Evolutionary conservation across 2,329 filamentous ascomycete genomes (phyloP), one percentile per base, ranked within the genome.

Genomic region (Pseudogymnoascus pannorum): DNA sequence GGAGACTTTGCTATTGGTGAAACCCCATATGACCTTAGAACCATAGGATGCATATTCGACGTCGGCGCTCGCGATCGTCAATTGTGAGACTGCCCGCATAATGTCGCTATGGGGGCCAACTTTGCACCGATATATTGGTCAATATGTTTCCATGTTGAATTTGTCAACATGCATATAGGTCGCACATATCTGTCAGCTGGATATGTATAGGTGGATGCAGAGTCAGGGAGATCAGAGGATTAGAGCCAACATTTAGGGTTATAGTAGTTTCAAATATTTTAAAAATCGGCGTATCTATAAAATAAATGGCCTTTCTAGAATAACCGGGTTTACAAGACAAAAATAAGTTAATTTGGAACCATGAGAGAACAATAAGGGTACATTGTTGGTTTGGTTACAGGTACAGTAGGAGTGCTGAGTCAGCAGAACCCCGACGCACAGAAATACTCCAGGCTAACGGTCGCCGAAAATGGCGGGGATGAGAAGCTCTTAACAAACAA

Each of bases 381-480:
- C 18, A 16, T 20, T 42, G 29, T 22, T 42, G 20, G 29, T 4
- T n/a, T 20, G 18, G 31, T 58, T 58, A 29, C 31, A 42, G 20
- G 31, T 24, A 44, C 33, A 59, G 38, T 59, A 59, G 31, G 38
- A 24, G 57, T 59, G 57, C 20, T 36, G 38, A 36, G 57, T 44
- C 33, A 59, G 24, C 33, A 59, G 33, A 59, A 38, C 38, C 33
- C 33, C 31, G 57, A 36, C 33, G 31, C 38, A 54, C 48, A 54
- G 48, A 54, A 54, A 54, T 54, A 18, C 48, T 54, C 48, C 26
- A 54, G 26, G 48, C 48, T 54, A 54, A 54, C 48, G 48, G 48
- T 54, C 48, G 48, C 26, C 48, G 48, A 54, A 54, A 54, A 54
- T 54, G 48, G 48, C 48, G 48, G 48, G 48, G 48, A 54, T 54